phyloP scores from a whole-genome alignment of 176 grass and related monocot genomes.

The Rhynchospora tenuis region DNA sequence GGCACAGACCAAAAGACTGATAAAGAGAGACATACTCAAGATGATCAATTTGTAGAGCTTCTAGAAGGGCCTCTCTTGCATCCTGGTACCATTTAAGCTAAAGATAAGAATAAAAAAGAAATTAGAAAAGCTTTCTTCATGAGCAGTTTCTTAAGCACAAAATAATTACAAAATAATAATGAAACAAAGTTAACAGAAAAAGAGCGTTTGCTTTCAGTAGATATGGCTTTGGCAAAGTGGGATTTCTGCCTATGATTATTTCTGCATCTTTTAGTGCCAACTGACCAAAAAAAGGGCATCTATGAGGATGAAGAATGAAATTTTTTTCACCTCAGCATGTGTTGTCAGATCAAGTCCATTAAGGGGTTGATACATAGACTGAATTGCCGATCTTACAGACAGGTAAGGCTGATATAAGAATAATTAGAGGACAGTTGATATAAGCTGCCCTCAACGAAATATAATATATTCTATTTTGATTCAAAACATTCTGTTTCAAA shows the following conservation, averaged over 20 bases:
- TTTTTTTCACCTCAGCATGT: conserved; percentile 70
- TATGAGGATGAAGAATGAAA: conserved; percentile 17
- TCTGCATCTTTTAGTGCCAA: conserved; percentile 91
- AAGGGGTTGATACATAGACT: conserved; percentile 74
- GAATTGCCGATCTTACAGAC: conserved; percentile 58
- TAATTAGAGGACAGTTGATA: too few species aligned
- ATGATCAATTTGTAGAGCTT: conserved; percentile 88
- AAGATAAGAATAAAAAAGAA: conserved; percentile 17
- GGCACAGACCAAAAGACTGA: neutral
- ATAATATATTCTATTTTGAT: too few species aligned
- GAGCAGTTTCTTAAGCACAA: conserved; percentile 9
- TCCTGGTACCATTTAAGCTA: conserved; percentile 80
- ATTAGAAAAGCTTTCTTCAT: neutral
- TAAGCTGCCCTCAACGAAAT: too few species aligned
- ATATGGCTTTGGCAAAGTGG: conserved; percentile 67
- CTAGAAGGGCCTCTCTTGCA: too few species aligned
- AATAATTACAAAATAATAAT: too few species aligned
- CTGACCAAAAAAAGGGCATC: conserved; percentile 42
- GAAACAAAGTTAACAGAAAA: conserved; percentile 46
- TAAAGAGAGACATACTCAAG: conserved; percentile 61
- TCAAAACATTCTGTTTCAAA: too few species aligned
- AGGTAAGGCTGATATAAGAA: conserved; percentile 75
- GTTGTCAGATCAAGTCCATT: conserved; percentile 96
- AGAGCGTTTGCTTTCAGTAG: conserved; percentile 83
- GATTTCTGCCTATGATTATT: conserved; percentile 46